Evolutionary conservation across 495 filamentous ascomycete genomes (phyloP).

Genomic region (Aspergillus steynii): DNA sequence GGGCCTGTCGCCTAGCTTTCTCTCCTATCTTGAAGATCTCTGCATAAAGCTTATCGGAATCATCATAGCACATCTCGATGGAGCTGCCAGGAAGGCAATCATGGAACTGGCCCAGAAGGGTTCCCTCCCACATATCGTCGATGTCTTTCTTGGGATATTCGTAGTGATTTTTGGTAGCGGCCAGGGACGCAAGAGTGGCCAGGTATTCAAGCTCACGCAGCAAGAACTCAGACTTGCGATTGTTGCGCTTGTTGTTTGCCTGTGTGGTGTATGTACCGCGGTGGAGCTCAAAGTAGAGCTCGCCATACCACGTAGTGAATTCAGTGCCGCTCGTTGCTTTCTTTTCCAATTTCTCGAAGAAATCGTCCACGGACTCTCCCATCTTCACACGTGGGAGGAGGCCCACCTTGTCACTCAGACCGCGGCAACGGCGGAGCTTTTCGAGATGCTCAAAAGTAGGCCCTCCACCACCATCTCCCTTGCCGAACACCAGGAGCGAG

Average conservation of each 20-base stretch:
- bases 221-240: conserved; percentile 79
- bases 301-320: conserved; percentile 96
- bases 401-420: conserved; percentile 84
- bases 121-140: conserved; percentile 89
- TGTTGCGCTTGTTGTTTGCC: conserved; percentile 94
- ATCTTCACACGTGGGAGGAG: conserved; percentile 83
- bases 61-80: conserved; percentile 96
- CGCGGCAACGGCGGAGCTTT: conserved; percentile 92
- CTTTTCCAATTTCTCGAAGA: conserved; percentile 81
- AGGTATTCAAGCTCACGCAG: conserved; percentile 85
- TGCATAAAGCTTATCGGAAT: conserved; percentile 84
- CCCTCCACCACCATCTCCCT: conserved; percentile 93
- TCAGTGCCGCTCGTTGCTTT: conserved; percentile 67
- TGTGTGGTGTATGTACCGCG: conserved; percentile 97
- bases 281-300: conserved; percentile 96
- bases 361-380: conserved; percentile 93
- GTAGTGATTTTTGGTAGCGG: conserved; percentile 56
- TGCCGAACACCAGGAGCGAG: conserved; percentile 88
- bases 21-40: conserved; percentile 77
- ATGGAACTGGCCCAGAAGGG: conserved; percentile 91
- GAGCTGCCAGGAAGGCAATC: conserved; percentile 94
- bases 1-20: conserved; percentile 67
- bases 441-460: conserved; percentile 93
- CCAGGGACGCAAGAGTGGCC: conserved; percentile 81
- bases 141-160: conserved; percentile 89